These are phyloP conservation scores for Phytophthora vignae DNA, from an alignment of 352 stramenopile genomes.

Conservation along the genomic window DNA sequence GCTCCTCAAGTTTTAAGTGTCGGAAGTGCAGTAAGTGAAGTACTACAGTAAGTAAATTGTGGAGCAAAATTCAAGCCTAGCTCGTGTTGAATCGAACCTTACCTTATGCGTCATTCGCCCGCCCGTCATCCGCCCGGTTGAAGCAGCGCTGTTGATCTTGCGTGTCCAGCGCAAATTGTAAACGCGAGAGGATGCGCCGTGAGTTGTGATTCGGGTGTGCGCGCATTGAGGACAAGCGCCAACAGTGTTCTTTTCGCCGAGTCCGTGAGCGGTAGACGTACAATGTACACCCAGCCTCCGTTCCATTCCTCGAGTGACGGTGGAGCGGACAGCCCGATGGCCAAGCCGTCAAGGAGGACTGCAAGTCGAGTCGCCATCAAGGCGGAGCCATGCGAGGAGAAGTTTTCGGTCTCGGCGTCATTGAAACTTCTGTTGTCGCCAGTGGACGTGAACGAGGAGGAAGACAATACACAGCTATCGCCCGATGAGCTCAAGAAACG, in stretches of 20 bases:
- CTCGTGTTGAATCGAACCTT: slow-evolving; percentile 16
- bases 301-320: neutral
- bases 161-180: slow-evolving; percentile 18
- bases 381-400: slow-evolving; percentile 4
- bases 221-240: neutral
- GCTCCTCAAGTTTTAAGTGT: slow-evolving; percentile 46
- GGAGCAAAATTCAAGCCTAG: slow-evolving; percentile 9
- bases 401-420: neutral
- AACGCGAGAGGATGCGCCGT: slow-evolving; percentile 4
- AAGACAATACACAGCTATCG: neutral
- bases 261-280: neutral
- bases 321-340: neutral
- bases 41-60: slow-evolving; percentile 5
- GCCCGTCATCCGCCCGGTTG: slow-evolving; percentile 7
- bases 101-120: too few relatives aligned
- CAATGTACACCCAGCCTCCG: too few relatives aligned
- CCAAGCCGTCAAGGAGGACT: neutral
- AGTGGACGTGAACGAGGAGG: slow-evolving; percentile 7
- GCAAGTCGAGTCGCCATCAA: slow-evolving; percentile 10
- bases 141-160: slow-evolving; percentile 20
- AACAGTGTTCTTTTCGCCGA: slow-evolving; percentile 16
- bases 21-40: slow-evolving; percentile 21
- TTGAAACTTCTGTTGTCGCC: slow-evolving; percentile 15
- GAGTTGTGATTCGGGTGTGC: neutral
- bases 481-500: slow-evolving; percentile 25